These are phyloP conservation scores for Apiotrichum veenhuisii DNA, from an alignment of 1,284 basidiomycete genomes.

Conservation along the genomic window DNA sequence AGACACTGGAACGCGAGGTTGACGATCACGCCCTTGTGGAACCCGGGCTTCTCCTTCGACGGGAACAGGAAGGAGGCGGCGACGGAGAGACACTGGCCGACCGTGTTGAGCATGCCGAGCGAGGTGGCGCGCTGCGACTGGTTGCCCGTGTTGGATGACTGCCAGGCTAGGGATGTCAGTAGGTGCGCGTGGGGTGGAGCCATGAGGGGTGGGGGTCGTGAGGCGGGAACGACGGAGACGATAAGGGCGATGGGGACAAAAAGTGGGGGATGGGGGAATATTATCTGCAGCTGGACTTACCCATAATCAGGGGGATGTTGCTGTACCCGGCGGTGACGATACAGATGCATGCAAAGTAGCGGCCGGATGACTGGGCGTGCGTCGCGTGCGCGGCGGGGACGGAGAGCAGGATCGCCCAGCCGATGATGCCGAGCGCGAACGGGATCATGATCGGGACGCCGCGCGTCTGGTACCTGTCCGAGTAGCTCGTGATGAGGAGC, in stretches of 20 bases:
- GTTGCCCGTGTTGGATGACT: conserved; percentile 11
- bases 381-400: conserved; percentile 35
- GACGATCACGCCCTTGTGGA: conserved; percentile 47
- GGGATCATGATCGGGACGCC: conserved; percentile 50
- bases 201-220: no score
- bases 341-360: conserved; percentile 50
- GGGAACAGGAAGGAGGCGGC: conserved; percentile 52
- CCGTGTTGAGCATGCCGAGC: conserved; percentile 52
- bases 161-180: conserved; percentile 2
- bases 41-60: conserved; percentile 44
- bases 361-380: conserved; percentile 32
- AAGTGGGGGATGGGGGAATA: neutral
- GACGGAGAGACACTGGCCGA: conserved; percentile 52
- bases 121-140: conserved; percentile 49
- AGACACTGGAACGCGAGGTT: conserved; percentile 50
- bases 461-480: conserved; percentile 68
- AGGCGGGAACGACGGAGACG: no score
- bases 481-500: conserved; percentile 60
- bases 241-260: no score
- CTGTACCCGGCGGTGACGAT: conserved; percentile 48
- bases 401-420: conserved; percentile 47
- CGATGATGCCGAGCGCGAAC: conserved; percentile 48
- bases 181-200: no score
- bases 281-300: conserved; percentile 8
- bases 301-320: conserved; percentile 43